Base-by-base conservation (phyloP, 768 basidiomycete genomes). In the Multifurca ochricompacta region DNA sequence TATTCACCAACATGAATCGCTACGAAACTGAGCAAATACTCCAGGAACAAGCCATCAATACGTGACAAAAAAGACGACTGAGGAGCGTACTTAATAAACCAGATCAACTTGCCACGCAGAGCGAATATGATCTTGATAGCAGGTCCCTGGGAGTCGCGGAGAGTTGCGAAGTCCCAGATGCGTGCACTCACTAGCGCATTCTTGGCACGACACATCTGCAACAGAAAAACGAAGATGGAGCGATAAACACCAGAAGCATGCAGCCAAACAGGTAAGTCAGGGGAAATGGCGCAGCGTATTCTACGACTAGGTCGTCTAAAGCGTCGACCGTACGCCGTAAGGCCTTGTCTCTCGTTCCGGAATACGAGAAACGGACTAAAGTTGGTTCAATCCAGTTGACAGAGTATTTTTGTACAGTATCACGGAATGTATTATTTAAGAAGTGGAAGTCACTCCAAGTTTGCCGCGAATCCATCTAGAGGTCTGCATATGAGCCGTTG, bases 401-500 rank as follows among this genome's bases (percentile, higher is more conserved):
- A 5, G 70, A 61, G n/a, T 72, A 67, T 16, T 78, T 73, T 58
- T 79, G 75, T 34, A 83, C 72, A 27, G 85, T 75, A 46, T 90
- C 85, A 18, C 73, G 72, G 65, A 92, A 89, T 9, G 83, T 80
- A 27, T 79, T 83, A 62, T 91, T 91, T 51, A 91, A 66, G 68
- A 87, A 87, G 69, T 92, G 90, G 65, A 88, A 89, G 64, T 91
- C 90, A 42, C 69, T 75, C 89, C 89, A 92, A 3, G 62, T 48
- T 63, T 84, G 80, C 43, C 76, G 73, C n/a, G 71, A 71, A 59
- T 91, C 86, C 79, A 91, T 89, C 87, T 91, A 50, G 5, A 45
- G 3, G 40, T 40, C 16, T 46, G 16, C 16, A 18, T 41, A n/a
- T 54, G 9, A 59, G 31, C 14, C n/a, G 4, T 41, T 7, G 7